Base-by-base conservation (phyloP, 129 eudicot species). In the Mikania micrantha region DNA sequence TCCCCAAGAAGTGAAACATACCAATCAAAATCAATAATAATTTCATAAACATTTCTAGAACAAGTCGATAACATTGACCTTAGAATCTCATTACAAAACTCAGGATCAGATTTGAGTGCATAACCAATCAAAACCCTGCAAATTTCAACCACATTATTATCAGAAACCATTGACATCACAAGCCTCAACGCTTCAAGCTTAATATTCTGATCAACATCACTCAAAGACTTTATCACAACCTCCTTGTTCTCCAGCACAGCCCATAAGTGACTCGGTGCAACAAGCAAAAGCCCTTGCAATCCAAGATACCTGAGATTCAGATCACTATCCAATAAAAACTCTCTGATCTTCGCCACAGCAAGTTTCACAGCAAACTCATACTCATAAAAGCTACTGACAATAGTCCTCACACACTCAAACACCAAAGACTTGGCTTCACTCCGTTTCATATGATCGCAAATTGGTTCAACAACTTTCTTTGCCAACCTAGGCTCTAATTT, bases 171-270 rank as follows among this genome's bases (percentile, higher is more conserved):
- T 3, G 84, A 67, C 96, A 92, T 85, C 54, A 87, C 84, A 65
- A 92, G 89, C 78, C 80, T 72, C 73, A 92, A 78, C 3, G 96
- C 94, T 73, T 85, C 98, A 20, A 86, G 70, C 69, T 77, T 92
- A 48, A 88, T 88, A 64, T 88, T 92, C 24, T 48, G 83, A 67
- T 88, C 98, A 22, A 67, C 84, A 84, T 92, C 96, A 75, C 95
- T 88, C 80, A 92, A 77, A 2, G 96, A 87, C 81, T 84, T 85
- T 9, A 85, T 81, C 67, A 92, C 91, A 13, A 77, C 71, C 19
- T 92, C 98, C 85, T 92, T 92, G 44, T 88, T 92, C 78, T 92
- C 98, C 71, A 84, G 39, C 22, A 92, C 90, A 4, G 95, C 91
- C 95, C 95, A 85, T 57, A 78, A 78, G 70, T 86, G 86, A 77